Percentiles rank a stretch among this genome's conserved stretches.
Evolutionary conservation across 805 yeast genomes (phyloP).

Genomic region (Candida caryicola): DNA sequence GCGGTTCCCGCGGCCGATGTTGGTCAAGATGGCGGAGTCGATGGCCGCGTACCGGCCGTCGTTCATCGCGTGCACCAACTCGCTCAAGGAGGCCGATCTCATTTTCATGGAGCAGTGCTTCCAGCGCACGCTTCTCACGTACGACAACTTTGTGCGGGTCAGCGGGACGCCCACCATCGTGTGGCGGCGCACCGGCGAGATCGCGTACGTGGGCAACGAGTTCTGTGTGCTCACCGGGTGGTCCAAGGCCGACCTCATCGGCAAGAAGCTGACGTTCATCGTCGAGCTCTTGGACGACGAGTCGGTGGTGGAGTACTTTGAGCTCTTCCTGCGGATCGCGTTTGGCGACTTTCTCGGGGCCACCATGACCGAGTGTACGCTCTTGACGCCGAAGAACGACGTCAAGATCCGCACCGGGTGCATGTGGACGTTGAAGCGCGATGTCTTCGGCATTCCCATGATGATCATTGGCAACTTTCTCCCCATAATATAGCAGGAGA

Average conservation of each 20-base stretch:
- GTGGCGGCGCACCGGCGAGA: conserved; percentile 95
- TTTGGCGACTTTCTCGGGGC: conserved; percentile 86
- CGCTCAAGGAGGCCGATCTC: conserved; percentile 84
- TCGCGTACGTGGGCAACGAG: conserved; percentile 93
- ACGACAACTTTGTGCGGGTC: conserved; percentile 76
- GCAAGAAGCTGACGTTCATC: conserved; percentile 63
- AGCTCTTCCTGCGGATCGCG: conserved; percentile 77
- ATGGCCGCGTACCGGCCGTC: conserved; percentile 91
- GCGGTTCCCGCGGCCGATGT: conserved; percentile 65
- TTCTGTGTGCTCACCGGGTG: conserved; percentile 90
- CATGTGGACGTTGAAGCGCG: conserved; percentile 91
- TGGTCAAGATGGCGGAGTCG: conserved; percentile 79
- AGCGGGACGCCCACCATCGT: conserved; percentile 93
- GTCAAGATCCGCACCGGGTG: conserved; percentile 71
- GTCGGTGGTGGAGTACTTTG: conserved; percentile 84
- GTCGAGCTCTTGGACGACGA: conserved; percentile 85
- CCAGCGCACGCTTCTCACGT: conserved; percentile 86
- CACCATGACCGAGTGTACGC: conserved; percentile 82
- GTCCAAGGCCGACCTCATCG: conserved; percentile 65
- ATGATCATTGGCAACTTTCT: conserved; percentile 93
- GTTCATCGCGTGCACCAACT: conserved; percentile 87
- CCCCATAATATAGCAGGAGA: conserved; percentile 56
- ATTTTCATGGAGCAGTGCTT: conserved; percentile 96
- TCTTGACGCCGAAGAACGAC: conserved; percentile 56
- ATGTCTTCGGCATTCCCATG: conserved; percentile 95